Base-by-base conservation (phyloP, 2,329 filamentous ascomycete genomes). In the Rutstroemia sp. region DNA sequence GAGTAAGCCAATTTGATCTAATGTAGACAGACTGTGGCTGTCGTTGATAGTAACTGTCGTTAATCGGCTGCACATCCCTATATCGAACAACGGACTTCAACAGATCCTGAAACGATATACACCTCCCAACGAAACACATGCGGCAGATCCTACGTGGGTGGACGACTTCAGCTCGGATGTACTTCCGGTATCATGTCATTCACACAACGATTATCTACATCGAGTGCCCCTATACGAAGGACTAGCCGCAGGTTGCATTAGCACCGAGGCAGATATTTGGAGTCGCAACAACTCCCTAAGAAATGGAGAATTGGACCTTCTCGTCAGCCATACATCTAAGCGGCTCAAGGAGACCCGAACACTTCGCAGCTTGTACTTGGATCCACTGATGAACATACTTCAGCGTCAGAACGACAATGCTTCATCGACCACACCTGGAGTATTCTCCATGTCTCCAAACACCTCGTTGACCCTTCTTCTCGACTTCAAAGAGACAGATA, bases 221-320 rank as follows among this genome's bases (percentile, higher is more conserved):
- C 68, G 70, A 46, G 65, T 74, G 1, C 74, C 74, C 37, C 72
- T 76, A 45, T 77, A 74, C 39, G 73, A 73, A 5, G 82, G 78
- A 12, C 70, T 87, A 25, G 76, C 77, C 5, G 74, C 78, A 48
- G 83, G 83, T 5, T 80, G 80, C 44, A 74, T 79, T 4, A 77
- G 75, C 3, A 77, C 79, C 2, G 82, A 85, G 70, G 81, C 79
- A 2, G 81, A 85, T 68, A 79, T 84, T 25, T 84, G 80, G 78
- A 3, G 2, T n/a, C 39, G 14, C 16, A 18, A 16, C 14, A 42
- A 42, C 12, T 9, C 12, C 8, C 38, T 41, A 5, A 21, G 19
- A 8, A 69, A 83, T 39, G 74, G 77, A 55, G 78, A 82, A 56
- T 75, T 69, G 30, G 61, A 63, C 27, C 71, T 85, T 14, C 77